These are phyloP conservation scores for Puccinia novopanici DNA, from an alignment of 1,284 basidiomycete genomes.

Conservation along the genomic window DNA sequence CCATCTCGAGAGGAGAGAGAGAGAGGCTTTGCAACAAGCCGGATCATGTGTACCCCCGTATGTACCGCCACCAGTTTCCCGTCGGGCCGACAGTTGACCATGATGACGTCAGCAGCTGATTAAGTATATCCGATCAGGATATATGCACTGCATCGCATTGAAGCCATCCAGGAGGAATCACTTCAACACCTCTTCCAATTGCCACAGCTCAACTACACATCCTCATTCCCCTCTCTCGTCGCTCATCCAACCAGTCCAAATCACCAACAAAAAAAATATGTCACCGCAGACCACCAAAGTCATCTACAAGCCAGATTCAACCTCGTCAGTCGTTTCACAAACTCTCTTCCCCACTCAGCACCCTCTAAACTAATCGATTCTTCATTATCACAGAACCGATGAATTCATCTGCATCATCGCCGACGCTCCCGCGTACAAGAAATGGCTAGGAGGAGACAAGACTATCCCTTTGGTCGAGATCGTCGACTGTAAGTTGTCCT, in stretches of 20 bases:
- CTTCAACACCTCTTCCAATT: too few relatives aligned
- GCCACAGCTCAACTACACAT: too few relatives aligned
- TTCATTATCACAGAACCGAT: conserved; percentile 24
- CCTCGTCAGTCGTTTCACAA: conserved; percentile 64
- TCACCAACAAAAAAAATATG: conserved; percentile 1
- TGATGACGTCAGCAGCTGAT: too few relatives aligned
- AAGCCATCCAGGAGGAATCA: too few relatives aligned
- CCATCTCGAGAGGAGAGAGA: too few relatives aligned
- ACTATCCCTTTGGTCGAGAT: conserved; percentile 70
- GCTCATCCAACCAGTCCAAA: background rate
- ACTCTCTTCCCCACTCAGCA: background rate
- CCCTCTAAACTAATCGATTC: background rate
- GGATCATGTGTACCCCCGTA: too few relatives aligned
- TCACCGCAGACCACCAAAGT: conserved; percentile 58
- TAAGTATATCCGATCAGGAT: too few relatives aligned
- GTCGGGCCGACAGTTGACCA: too few relatives aligned
- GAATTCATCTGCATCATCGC: conserved; percentile 48
- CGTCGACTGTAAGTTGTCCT: conserved; percentile 69
- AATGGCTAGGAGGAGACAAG: conserved; percentile 74
- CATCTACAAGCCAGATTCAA: conserved; percentile 72
- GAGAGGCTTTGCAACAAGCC: too few relatives aligned
- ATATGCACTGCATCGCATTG: too few relatives aligned
- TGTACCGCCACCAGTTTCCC: too few relatives aligned
- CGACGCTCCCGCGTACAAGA: conserved; percentile 63
- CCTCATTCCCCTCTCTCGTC: too few relatives aligned